These are phyloP conservation scores for Anisodus acutangulus DNA, from an alignment of 257 asterid genomes.

Conservation along the genomic window DNA sequence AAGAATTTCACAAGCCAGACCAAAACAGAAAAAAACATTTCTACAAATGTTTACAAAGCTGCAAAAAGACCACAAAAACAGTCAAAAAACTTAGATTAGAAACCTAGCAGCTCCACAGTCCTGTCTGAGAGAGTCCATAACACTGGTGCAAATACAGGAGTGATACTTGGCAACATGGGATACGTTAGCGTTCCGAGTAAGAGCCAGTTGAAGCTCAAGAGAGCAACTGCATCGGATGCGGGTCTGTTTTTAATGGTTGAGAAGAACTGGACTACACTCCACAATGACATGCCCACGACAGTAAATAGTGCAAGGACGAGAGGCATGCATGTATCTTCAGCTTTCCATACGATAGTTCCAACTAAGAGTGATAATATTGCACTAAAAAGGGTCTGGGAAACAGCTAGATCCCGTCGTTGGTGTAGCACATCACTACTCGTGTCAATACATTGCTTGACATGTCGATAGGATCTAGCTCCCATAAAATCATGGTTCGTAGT, in stretches of 20 bases:
- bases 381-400: conserved; percentile 60
- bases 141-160: conserved; percentile 41
- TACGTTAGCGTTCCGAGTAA: conserved; percentile 60
- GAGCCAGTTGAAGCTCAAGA: conserved; percentile 79
- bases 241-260: conserved; percentile 48
- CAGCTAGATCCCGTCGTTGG: conserved; percentile 49
- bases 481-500: conserved; percentile 17
- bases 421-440: conserved; percentile 26
- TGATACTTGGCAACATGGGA: conserved; percentile 57
- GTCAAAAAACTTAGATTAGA: background rate
- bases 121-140: conserved; percentile 9
- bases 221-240: conserved; percentile 58
- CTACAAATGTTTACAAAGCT: background rate
- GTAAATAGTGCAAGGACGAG: conserved; percentile 58
- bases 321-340: conserved; percentile 70
- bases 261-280: conserved; percentile 51
- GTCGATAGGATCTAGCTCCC: conserved; percentile 25
- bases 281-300: conserved; percentile 58
- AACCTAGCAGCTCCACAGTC: conserved; percentile 24
- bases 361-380: conserved; percentile 57
- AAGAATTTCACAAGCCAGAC: background rate
- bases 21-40: background rate
- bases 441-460: background rate
- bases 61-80: background rate
- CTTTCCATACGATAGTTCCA: conserved; percentile 64